These are phyloP conservation scores for Tritrichomonas foetus DNA, from an alignment of 208 protist species.

Conservation along the genomic window DNA sequence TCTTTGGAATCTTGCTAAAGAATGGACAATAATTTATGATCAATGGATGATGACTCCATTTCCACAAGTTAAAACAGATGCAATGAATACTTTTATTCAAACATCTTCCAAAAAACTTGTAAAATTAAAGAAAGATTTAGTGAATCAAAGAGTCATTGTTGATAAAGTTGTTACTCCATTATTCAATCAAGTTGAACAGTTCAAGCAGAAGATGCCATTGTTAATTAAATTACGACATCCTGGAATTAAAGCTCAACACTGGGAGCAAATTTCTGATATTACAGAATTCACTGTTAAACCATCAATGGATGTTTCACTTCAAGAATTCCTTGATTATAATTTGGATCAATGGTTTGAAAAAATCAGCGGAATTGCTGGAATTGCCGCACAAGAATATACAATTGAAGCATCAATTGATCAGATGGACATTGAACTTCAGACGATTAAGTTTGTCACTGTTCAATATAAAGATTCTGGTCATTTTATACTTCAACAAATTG, in stretches of 20 bases:
- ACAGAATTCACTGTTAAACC: conserved; percentile 63
- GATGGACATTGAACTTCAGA: conserved; percentile 63
- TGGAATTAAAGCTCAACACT: conserved; percentile 64
- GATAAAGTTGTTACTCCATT: background rate
- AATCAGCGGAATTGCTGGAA: conserved; percentile 75
- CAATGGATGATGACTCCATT: background rate
- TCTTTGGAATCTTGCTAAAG: background rate
- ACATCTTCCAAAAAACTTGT: background rate
- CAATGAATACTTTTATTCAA: background rate
- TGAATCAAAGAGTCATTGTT: background rate
- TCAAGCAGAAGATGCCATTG: conserved; percentile 82
- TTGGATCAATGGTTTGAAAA: conserved; percentile 71
- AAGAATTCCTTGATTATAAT: conserved; percentile 68
- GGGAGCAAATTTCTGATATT: conserved; percentile 70
- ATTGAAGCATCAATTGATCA: conserved; percentile 87
- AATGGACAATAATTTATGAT: background rate
- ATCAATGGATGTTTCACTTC: conserved; percentile 63
- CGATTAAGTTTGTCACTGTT: background rate
- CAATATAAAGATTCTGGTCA: conserved; percentile 55
- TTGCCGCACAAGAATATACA: conserved; percentile 84
- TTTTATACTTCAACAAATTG: conserved; percentile 41
- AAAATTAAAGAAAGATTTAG: conserved; percentile 8
- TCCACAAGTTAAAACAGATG: background rate
- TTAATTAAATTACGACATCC: conserved; percentile 78
- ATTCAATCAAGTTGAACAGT: conserved; percentile 74